Base-by-base conservation (phyloP, 768 basidiomycete species). In the Russula olivacea region DNA sequence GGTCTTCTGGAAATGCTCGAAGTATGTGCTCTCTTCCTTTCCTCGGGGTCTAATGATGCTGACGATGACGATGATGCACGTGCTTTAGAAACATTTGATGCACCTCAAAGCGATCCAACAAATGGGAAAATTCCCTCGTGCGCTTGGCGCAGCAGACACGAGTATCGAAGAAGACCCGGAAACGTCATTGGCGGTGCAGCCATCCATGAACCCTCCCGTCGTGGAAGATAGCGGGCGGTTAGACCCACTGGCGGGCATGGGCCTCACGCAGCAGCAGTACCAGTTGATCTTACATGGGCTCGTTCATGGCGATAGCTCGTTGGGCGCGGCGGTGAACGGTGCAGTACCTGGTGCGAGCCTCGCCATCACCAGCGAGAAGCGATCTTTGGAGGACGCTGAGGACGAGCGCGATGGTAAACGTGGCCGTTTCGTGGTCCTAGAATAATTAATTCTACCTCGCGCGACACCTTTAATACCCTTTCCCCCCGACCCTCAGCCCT, bases 1-100 rank as follows among this genome's bases (percentile, higher is more conserved):
- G 89, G 90, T 17, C 77, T 98, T 34, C 76, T 95, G 52, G 87
- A 88, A 66, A 94, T 98, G 85, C 86, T 98, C 65, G 96, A 98
- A 77, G 90, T 91, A 58, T 45, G 74, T 49, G 21, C 38, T 28
- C 30, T 30, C 30, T 45, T 41, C 50, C 36, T 47, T 43, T 23
- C 25, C n/a, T 58, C 34, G 7, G 15, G 64, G 41, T n/a, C 45
- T 47, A 43, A 58, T 40, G 36, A 55, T 28, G 50, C 9, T 28
- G 50, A 19, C 17, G 1, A 40, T 49, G 28, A 49, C 41, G 55
- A 2, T 8, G n/a, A 40, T 68, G 61, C 55, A 69, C 65, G 40
- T 34, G 51, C 34, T 38, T 38, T 43, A 61, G 62, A 61, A 64
- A 70, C 69, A 66, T 58, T 61, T 69, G 70, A 66, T 62, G 58